A percentile compares a stretch with the other conserved stretches of the same genome.
Evolutionary conservation across 179 eudicot genomes (phyloP).

Genomic region (Camellia oleifera): DNA sequence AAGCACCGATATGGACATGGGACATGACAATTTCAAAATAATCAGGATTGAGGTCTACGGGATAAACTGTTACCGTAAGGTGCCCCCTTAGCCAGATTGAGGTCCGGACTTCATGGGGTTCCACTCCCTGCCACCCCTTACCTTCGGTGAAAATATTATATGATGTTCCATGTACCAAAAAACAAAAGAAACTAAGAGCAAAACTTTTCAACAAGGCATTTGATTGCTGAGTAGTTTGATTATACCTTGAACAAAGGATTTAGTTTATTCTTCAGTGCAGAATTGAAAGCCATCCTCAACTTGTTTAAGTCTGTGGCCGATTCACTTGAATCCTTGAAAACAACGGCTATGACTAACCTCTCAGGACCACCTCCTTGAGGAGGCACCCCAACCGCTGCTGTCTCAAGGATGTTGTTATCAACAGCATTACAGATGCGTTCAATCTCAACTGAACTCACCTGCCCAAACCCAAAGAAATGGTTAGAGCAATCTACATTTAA

Average conservation of each 20-base stretch:
- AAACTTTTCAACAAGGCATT: not conserved
- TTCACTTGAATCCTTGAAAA: conserved; percentile 50
- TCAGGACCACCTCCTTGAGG: conserved; percentile 88
- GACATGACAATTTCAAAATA: no score
- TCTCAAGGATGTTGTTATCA: conserved; percentile 62
- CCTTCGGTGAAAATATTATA: no score
- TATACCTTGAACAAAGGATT: conserved; percentile 89
- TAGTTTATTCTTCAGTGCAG: conserved; percentile 73
- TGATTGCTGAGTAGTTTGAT: not conserved
- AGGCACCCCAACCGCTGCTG: conserved; percentile 92
- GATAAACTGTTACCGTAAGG: no score
- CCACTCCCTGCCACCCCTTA: no score
- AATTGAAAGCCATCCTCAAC: conserved; percentile 60
- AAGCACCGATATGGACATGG: no score
- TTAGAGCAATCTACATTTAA: not conserved
- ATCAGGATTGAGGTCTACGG: no score
- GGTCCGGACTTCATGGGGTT: no score
- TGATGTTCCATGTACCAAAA: no score
- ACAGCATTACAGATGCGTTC: conserved; percentile 78
- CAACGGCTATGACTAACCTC: conserved; percentile 70
- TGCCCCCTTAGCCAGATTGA: no score
- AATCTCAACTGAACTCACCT: conserved; percentile 96
- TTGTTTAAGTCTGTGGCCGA: conserved; percentile 36
- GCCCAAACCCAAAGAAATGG: conserved; percentile 10
- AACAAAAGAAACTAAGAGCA: not conserved